Conservation (phyloP, 2,329 filamentous ascomycete genomes). For the Colletotrichum musae region DNA sequence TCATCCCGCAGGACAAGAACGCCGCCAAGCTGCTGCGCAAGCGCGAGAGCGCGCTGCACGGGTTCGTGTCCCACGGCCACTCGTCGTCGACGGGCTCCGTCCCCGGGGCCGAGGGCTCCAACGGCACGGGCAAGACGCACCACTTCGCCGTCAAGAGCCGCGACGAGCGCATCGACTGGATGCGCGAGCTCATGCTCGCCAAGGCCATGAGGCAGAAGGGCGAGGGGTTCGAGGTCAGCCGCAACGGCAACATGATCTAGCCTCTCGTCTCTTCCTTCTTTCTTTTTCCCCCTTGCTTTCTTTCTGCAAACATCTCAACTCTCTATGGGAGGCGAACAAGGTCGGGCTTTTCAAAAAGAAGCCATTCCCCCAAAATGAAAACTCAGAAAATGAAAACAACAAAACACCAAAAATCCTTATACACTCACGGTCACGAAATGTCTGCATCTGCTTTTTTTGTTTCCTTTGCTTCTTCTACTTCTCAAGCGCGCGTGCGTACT, state of each 20-base stretch:
- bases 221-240: slow-evolving; percentile 85
- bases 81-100: slow-evolving; percentile 45
- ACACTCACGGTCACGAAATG: slow-evolving; percentile 9
- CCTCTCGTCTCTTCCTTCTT: background rate
- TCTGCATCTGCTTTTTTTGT: background rate
- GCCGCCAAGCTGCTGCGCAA: slow-evolving; percentile 65
- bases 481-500: slow-evolving; percentile 11
- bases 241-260: slow-evolving; percentile 84
- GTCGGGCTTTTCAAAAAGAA: background rate
- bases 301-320: slow-evolving; percentile 28
- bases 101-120: slow-evolving; percentile 60
- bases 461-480: background rate
- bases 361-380: slow-evolving; percentile 1
- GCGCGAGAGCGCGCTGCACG: slow-evolving; percentile 64
- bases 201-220: slow-evolving; percentile 89
- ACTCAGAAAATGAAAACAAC: background rate
- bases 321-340: slow-evolving; percentile 15
- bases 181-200: slow-evolving; percentile 92
- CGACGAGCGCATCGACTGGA: slow-evolving; percentile 97
- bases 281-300: slow-evolving; percentile 7
- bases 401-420: background rate
- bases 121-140: slow-evolving; percentile 84
- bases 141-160: slow-evolving; percentile 92
- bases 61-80: slow-evolving; percentile 14
- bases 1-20: slow-evolving; percentile 78